phyloP scores from a whole-genome alignment of 2,329 filamentous ascomycete genomes.

The Periconia sp. region DNA sequence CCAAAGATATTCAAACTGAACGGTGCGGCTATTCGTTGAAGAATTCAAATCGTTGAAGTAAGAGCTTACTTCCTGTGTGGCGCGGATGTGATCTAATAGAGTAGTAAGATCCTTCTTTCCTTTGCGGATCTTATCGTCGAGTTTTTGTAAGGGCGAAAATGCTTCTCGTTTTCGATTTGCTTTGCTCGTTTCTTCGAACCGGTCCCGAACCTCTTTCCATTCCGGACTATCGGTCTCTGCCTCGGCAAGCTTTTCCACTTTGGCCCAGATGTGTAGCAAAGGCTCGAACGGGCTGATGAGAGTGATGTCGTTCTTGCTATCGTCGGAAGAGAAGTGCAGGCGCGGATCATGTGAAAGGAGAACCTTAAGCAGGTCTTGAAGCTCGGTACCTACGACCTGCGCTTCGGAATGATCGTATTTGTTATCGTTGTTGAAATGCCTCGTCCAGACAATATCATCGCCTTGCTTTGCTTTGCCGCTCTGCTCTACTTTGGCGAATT shows the following conservation, averaged over 20 bases:
- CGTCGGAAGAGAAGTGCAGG: conserved; percentile 11
- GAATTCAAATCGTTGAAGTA: conserved; percentile 6
- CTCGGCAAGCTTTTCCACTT: conserved; percentile 4
- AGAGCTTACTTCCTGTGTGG: conserved; percentile 5
- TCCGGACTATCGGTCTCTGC: background rate
- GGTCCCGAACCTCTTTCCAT: background rate
- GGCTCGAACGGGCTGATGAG: conserved; percentile 16
- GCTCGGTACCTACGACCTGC: conserved; percentile 9
- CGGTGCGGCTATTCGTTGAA: conserved; percentile 3
- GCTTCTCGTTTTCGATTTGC: background rate
- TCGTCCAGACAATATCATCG: conserved; percentile 11
- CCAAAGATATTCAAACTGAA: conserved; percentile 14
- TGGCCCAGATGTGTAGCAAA: conserved; percentile 12
- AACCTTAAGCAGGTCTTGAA: conserved; percentile 9
- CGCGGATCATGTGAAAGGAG: conserved; percentile 12
- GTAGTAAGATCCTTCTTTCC: conserved; percentile 8
- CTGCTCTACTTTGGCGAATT: conserved; percentile 8
- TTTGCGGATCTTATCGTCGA: conserved; percentile 4
- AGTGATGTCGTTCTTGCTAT: conserved; percentile 6
- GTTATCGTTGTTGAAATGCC: conserved; percentile 9
- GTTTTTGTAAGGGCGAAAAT: background rate
- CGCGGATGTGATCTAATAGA: conserved; percentile 5
- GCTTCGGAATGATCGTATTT: conserved; percentile 15
- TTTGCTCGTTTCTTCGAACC: conserved; percentile 2
- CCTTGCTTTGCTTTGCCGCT: conserved; percentile 3